These are phyloP conservation scores for Trichoderma sp. DNA, from an alignment of 2,329 filamentous ascomycete genomes.

Conservation along the genomic window DNA sequence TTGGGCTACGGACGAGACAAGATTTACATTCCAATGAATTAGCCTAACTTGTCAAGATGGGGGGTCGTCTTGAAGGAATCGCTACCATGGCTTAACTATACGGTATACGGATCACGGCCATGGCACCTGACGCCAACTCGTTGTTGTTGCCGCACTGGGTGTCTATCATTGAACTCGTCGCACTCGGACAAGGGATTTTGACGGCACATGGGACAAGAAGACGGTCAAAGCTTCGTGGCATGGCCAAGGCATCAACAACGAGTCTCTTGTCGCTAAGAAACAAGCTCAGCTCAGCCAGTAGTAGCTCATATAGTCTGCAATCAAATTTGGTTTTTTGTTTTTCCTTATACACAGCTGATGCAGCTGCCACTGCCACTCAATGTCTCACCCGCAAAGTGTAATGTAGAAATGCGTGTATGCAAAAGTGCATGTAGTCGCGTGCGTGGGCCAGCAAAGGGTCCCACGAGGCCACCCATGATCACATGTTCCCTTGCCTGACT, in stretches of 20 bases:
- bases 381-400: neutral
- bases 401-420: neutral
- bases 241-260: neutral
- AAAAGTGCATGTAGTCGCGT: neutral
- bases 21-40: neutral
- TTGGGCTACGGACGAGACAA: neutral
- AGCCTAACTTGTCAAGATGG: neutral
- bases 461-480: slow-evolving; percentile 13
- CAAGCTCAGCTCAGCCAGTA: neutral
- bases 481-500: slow-evolving; percentile 11
- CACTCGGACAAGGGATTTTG: neutral
- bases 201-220: neutral
- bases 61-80: neutral
- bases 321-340: slow-evolving; percentile 10
- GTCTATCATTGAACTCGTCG: neutral
- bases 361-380: neutral
- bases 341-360: neutral
- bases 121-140: neutral
- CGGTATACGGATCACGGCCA: neutral
- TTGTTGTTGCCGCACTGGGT: neutral
- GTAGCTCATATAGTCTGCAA: slow-evolving; percentile 19
- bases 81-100: neutral
- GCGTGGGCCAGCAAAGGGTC: slow-evolving; percentile 2
- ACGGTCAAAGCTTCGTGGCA: neutral
- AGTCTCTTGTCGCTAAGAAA: neutral